A percentile compares a stretch with the other conserved stretches of the same genome.
Conservation (phyloP, 1,284 basidiomycete species). For the Ustilago tritici region DNA sequence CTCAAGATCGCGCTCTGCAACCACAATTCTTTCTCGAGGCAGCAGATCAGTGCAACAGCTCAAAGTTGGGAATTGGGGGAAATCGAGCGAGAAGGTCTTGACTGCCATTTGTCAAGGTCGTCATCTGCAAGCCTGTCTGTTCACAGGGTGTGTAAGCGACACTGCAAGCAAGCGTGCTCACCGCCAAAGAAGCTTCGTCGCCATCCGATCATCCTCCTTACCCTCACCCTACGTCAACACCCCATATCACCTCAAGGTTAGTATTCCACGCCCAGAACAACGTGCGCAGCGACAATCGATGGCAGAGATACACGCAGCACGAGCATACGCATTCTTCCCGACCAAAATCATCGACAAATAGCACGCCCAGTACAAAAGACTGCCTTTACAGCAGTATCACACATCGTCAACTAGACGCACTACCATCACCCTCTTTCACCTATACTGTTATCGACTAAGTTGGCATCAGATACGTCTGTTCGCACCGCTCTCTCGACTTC, state of each 20-base stretch:
- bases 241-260: conserved; percentile 55
- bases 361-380: background rate
- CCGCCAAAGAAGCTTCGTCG: conserved; percentile 46
- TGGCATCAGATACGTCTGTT: conserved; percentile 16
- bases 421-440: background rate
- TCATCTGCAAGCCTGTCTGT: conserved; percentile 17
- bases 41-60: background rate
- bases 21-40: background rate
- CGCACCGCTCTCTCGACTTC: background rate
- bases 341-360: background rate
- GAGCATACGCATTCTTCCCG: conserved; percentile 11
- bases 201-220: conserved; percentile 43
- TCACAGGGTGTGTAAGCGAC: background rate
- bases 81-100: background rate
- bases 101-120: background rate
- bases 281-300: conserved; percentile 3
- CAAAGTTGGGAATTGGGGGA: background rate
- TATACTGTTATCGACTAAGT: conserved; percentile 1
- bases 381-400: background rate
- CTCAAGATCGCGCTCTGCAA: background rate
- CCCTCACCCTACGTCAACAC: conserved; percentile 52
- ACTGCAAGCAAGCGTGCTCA: conserved; percentile 8
- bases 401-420: background rate
- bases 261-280: conserved; percentile 24
- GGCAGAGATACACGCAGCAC: conserved; percentile 25